Evolutionary conservation across 1,284 basidiomycete species (phyloP), one percentile per base, ranked within the genome.

Genomic region (Ustilago cynodontis): DNA sequence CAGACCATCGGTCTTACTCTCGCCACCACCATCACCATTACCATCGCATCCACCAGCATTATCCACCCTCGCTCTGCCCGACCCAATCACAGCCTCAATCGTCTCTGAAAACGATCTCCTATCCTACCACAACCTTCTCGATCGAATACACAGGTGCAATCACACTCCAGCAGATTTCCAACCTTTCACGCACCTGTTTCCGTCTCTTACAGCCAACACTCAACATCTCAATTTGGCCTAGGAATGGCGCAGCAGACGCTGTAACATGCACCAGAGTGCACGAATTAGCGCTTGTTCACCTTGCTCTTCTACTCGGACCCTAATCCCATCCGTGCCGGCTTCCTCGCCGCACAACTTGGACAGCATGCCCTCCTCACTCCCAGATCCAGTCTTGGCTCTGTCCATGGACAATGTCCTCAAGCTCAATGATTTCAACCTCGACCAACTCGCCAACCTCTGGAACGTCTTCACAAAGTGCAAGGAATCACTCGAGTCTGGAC

Each of bases 401-500:
- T 81, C 79, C 54, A 72, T 77, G 68, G 73, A 66, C 71, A 80
- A 75, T 22, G 64, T 82, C 47, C 71, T 77, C 43, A 78, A 78
- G 45, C 62, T 81, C 41, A 77, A 77, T 59, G 71, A 79, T 28
- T 67, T 79, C 64, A 71, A 64, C 37, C 66, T 79, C 37, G 80
- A 82, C 35, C 79, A 81, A 52, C 65, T 82, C 45, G 80, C 79
- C 52, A 79, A 76, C 41, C 70, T 82, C 24, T 82, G 80, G 80
- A 80, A 80, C 54, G 93, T 94, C 13, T 94, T 94, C 82, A 91
- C 92, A 65, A 93, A 93, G 84, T 93, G 92, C 87, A 93, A 92
- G 85, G 89, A 90, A 77, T 91, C 90, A 4, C 87, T 94, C 10
- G 89, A 92, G 81, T 91, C 93, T 74, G 93, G 93, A 14, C 88